Evolutionary conservation across 2,329 filamentous ascomycete species (phyloP).

Genomic region (Drechmeria coniospora): DNA sequence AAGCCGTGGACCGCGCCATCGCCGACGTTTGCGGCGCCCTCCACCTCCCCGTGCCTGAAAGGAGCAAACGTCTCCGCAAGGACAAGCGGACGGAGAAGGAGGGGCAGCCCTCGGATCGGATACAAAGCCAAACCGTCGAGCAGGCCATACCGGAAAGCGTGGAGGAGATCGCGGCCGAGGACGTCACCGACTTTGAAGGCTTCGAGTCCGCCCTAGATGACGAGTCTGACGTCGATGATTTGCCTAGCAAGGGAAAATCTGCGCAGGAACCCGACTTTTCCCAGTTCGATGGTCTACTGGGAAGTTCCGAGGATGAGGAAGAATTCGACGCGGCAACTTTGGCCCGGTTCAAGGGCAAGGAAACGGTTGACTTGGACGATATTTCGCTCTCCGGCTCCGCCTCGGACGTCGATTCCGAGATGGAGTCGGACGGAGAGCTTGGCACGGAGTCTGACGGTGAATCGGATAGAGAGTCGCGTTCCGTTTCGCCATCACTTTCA

Average conservation of each 20-base stretch:
- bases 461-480: constrained; percentile 9
- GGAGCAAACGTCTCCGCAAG: constrained; percentile 16
- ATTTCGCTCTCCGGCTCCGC: constrained; percentile 22
- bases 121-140: constrained; percentile 1
- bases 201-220: constrained; percentile 17
- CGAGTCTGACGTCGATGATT: constrained; percentile 7
- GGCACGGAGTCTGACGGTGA: constrained; percentile 5
- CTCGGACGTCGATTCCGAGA: constrained; percentile 13
- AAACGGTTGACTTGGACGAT: constrained; percentile 22
- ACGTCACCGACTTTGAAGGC: constrained; percentile 21
- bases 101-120: constrained; percentile 13
- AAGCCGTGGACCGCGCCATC: constrained; percentile 32
- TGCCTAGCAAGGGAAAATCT: constrained; percentile 11
- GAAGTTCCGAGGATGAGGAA: constrained; percentile 24
- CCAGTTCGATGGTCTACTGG: constrained; percentile 31
- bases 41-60: constrained; percentile 30
- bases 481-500: constrained; percentile 12
- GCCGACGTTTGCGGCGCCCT: constrained; percentile 32
- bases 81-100: constrained; percentile 16
- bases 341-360: constrained; percentile 16
- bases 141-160: neutral
- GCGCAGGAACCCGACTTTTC: constrained; percentile 19
- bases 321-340: constrained; percentile 19
- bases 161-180: constrained; percentile 11
- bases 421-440: constrained; percentile 10